These are phyloP conservation scores for Cytospora schulzeri DNA, from an alignment of 2,329 filamentous ascomycete genomes.

Conservation along the genomic window DNA sequence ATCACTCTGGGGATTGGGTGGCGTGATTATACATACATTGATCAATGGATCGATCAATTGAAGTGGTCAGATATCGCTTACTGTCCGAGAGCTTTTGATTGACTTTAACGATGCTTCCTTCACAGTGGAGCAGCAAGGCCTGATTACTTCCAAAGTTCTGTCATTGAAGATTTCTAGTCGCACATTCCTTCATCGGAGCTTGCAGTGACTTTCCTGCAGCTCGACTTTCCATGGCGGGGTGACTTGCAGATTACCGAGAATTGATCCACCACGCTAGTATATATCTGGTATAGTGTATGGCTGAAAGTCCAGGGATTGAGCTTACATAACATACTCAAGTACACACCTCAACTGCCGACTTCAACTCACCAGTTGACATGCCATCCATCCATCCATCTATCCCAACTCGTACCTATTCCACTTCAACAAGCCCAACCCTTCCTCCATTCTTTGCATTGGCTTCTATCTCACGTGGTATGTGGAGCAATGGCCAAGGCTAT, in stretches of 20 bases:
- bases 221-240: conserved; percentile 30
- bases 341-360: neutral
- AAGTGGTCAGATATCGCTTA: neutral
- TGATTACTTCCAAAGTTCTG: neutral
- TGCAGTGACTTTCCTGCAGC: conserved; percentile 33
- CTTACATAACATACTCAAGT: neutral
- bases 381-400: no score
- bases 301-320: neutral
- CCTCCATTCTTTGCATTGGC: no score
- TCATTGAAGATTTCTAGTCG: conserved; percentile 33
- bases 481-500: neutral
- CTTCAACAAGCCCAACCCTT: neutral
- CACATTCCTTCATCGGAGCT: conserved; percentile 46
- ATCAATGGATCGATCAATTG: neutral
- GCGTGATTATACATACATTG: conserved; percentile 5
- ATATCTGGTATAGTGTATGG: neutral
- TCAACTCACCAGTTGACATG: neutral
- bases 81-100: neutral
- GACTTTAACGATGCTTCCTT: neutral
- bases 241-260: conserved; percentile 21
- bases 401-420: no score
- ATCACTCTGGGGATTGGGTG: neutral
- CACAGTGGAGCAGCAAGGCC: neutral
- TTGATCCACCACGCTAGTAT: conserved; percentile 9
- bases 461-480: no score